Evolutionary conservation across 2,329 filamentous ascomycete genomes (phyloP).

Genomic region (Fusarium begoniae): DNA sequence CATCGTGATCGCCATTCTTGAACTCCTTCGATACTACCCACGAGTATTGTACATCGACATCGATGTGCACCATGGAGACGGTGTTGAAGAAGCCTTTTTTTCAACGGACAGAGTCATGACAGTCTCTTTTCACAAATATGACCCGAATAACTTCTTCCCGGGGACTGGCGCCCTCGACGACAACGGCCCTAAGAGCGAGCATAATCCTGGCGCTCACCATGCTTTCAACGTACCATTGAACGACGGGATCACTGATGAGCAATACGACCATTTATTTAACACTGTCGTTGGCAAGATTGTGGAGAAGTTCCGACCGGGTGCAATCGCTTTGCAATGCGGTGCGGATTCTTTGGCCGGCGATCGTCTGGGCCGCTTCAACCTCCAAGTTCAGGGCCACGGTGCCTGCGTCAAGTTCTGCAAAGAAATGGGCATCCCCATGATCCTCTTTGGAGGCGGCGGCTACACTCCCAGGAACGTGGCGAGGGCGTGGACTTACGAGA

Average conservation of each 20-base stretch:
- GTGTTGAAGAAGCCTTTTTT: slow-evolving; percentile 91
- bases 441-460: slow-evolving; percentile 92
- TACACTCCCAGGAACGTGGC: slow-evolving; percentile 98
- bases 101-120: slow-evolving; percentile 91
- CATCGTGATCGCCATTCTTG: slow-evolving; percentile 91
- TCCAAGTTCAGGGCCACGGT: slow-evolving; percentile 94
- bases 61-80: slow-evolving; percentile 91
- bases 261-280: slow-evolving; percentile 88
- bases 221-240: slow-evolving; percentile 89
- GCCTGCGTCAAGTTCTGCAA: slow-evolving; percentile 92
- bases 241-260: slow-evolving; percentile 89
- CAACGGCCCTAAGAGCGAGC: slow-evolving; percentile 82
- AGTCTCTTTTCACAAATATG: slow-evolving; percentile 96
- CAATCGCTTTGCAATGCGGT: slow-evolving; percentile 94
- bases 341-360: slow-evolving; percentile 95
- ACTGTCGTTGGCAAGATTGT: slow-evolving; percentile 81
- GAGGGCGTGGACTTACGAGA: slow-evolving; percentile 96
- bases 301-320: slow-evolving; percentile 84
- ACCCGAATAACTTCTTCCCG: slow-evolving; percentile 84
- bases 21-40: slow-evolving; percentile 82
- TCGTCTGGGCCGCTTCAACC: slow-evolving; percentile 92
- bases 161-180: slow-evolving; percentile 88
- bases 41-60: slow-evolving; percentile 96
- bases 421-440: slow-evolving; percentile 78
- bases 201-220: slow-evolving; percentile 89